These are phyloP conservation scores for Exophiala alcalophila DNA, from an alignment of 2,329 filamentous ascomycete genomes.

Conservation along the genomic window DNA sequence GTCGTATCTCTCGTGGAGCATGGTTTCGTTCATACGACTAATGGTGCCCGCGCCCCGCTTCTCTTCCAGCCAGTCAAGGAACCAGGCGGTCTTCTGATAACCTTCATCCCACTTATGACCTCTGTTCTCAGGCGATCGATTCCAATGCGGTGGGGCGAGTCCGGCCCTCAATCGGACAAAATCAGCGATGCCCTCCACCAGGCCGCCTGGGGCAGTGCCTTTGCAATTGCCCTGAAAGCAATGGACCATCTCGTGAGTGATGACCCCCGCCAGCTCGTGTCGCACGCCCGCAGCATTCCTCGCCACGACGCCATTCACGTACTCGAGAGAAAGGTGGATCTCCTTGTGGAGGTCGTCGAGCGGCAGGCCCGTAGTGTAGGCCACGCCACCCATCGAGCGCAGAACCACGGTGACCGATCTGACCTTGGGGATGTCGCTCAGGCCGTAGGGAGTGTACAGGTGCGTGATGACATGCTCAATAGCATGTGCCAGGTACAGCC, in stretches of 20 bases:
- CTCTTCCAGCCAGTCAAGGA: constrained; percentile 78
- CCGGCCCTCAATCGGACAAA: constrained; percentile 78
- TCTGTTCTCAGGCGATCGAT: constrained; percentile 47
- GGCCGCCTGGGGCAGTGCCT: constrained; percentile 62
- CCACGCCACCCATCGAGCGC: constrained; percentile 75
- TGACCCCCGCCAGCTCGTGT: constrained; percentile 72
- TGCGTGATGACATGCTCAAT: constrained; percentile 66
- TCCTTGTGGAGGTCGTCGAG: constrained; percentile 87
- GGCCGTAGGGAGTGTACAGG: constrained; percentile 59
- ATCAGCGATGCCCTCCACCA: constrained; percentile 90
- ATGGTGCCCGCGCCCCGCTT: constrained; percentile 60
- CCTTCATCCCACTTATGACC: constrained; percentile 75
- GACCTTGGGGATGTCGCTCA: constrained; percentile 49
- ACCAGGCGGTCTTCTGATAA: constrained; percentile 89
- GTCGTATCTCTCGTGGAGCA: constrained; percentile 63
- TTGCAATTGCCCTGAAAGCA: constrained; percentile 79
- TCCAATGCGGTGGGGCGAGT: constrained; percentile 82
- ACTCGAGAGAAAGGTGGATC: constrained; percentile 79
- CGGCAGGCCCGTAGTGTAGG: constrained; percentile 79
- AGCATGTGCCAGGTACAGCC: constrained; percentile 59
- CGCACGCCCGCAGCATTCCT: constrained; percentile 20
- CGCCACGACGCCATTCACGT: constrained; percentile 51
- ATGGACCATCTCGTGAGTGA: constrained; percentile 92
- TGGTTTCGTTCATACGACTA: constrained; percentile 62
- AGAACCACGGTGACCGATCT: constrained; percentile 83